Evolutionary conservation across 2,329 filamentous ascomycete species (phyloP).

Genomic region (Amesomyces nigricolor): DNA sequence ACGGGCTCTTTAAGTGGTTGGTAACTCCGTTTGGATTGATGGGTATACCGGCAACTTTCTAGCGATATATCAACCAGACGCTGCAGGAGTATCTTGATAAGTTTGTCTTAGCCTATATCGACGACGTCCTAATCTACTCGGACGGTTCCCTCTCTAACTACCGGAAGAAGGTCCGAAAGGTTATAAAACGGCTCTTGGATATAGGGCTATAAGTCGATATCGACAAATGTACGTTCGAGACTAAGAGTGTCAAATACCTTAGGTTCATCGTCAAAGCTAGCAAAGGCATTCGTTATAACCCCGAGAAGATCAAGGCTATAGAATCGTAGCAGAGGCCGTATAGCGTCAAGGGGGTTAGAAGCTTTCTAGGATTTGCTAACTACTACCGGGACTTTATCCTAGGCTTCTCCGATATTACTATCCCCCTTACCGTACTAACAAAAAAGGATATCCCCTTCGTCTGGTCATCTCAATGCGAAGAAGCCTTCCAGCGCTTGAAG

Average conservation of each 20-base stretch:
- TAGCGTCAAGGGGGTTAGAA: background rate
- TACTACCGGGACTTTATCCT: slow-evolving; percentile 5
- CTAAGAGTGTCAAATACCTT: background rate
- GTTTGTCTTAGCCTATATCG: no score
- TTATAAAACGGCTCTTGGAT: no score
- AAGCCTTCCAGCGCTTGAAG: slow-evolving; percentile 4
- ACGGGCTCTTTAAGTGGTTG: no score
- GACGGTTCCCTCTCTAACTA: no score
- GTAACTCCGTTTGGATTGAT: no score
- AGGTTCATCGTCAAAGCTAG: slow-evolving; percentile 1
- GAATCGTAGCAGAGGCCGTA: background rate
- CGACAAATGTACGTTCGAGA: no score
- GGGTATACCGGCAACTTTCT: no score
- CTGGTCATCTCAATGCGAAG: slow-evolving; percentile 2
- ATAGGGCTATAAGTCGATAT: no score
- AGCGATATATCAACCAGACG: no score
- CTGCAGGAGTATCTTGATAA: no score
- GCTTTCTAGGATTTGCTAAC: slow-evolving; percentile 4
- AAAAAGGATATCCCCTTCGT: slow-evolving; percentile 2
- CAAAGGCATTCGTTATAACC: background rate
- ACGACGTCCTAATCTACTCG: no score
- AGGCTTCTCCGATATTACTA: background rate
- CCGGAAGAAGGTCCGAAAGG: no score
- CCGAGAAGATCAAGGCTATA: background rate
- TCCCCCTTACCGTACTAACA: slow-evolving; percentile 1